Base-by-base conservation (phyloP, 116 monocot genomes). In the Cymodocea nodosa region DNA sequence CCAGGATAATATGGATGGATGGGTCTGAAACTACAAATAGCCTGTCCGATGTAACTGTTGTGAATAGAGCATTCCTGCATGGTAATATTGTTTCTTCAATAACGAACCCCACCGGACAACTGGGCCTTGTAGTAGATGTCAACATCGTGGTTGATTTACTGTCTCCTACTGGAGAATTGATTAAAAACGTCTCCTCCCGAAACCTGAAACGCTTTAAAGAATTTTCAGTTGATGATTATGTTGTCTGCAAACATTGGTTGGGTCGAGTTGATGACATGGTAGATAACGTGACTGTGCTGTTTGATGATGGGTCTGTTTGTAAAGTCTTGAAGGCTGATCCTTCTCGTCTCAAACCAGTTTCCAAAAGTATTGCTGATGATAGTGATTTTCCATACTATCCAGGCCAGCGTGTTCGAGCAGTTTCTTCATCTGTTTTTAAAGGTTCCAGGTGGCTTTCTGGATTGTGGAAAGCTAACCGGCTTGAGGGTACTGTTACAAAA, bases 221-320 rank as follows among this genome's bases (percentile, higher is more conserved):
- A 73, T 85, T 87, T 60, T 67, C 75, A 65, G 76, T 83, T 18
- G 90, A 87, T 63, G 95, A 90, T 80, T 90, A 85, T 76, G 97
- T 97, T 0, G 75, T 97, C 5, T 35, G 49, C 62, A 87, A 83
- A 65, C 74, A 78, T 60, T 97, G 97, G 97, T 80, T 97, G 40
- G 97, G 97, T 50, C 77, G 87, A 51, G 85, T 97, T 13, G 85
- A 97, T 68, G 90, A 90, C 75, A 87, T 90, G 66, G 56, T 87
- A 49, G 97, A 97, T 66, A 97, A 97, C 75, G 97, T 97, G 51
- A 97, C 85, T 36, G 83, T 97, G 20, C 55, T 80, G 49, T 87
- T 97, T 77, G 91, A 97, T 75, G 97, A 97, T 80, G 87, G 97
- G 23, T 87, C 97, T 23, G 66, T 85, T 5, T 97, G 97, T 70